Evolutionary conservation across 768 basidiomycete genomes (phyloP), one percentile per base, ranked within the genome.

Genomic region (Tephrocybe sp.): DNA sequence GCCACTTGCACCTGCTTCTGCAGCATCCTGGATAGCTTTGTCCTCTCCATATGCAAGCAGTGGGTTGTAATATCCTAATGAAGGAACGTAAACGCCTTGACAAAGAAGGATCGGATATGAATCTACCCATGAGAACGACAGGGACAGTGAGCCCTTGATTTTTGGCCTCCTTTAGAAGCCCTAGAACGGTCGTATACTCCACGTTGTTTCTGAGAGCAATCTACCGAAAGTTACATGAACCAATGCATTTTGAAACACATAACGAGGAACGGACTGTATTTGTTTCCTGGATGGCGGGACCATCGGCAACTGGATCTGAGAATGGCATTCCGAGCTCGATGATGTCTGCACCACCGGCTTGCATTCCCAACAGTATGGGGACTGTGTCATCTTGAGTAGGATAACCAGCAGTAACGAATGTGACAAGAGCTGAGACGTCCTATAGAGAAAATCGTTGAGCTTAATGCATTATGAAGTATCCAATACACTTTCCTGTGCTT

Each of bases 251-350:
- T n/a, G 26, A 14, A 16, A 44, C n/a, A 13, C 19, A 3, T 19
- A 35, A 43, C 11, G 34, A 39, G 38, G 32, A 42, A 74, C 84
- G 56, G 53, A 93, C 96, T n/a, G 88, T 90, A 67, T 98, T 98
- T 11, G 90, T 80, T 54, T 87, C 87, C 64, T 99, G 96, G 54
- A 99, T 97, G 3, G 83, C 85, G 20, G 90, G 91, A 0, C 96
- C 96, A 70, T 99, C 96, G 2, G 93, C 95, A 59, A 93, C 91
- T 16, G 95, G 96, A 72, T 98, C 96, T 48, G 91, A 95, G 74
- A 96, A 98, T 0, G 95, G 93, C 23, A 98, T 80, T 14, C 96
- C 96, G 14, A 99, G 79, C 67, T 99, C 96, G 54, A 98, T 94
- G 53, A 98, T 82, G 66, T 98, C 94, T 39, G 92, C 82, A 5